Conservation (phyloP, 495 filamentous ascomycete genomes). For the Aspergillus nanangensis region DNA sequence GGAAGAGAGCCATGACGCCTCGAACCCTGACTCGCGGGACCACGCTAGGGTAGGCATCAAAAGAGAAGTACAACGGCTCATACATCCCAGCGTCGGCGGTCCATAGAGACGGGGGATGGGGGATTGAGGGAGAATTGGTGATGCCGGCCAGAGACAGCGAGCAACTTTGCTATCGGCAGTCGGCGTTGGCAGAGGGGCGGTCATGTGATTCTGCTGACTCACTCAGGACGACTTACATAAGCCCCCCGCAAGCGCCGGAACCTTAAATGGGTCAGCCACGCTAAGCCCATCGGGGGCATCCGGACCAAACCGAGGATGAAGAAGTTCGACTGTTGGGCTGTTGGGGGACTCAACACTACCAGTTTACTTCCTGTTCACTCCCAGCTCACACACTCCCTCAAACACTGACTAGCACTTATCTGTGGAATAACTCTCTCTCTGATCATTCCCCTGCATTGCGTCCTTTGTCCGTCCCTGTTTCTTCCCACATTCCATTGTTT, state of each 20-base stretch:
- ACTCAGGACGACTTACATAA: too few species aligned
- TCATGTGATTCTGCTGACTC: too few species aligned
- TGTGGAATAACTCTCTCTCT: background rate
- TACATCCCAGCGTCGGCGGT: conserved; percentile 43
- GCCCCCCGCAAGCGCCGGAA: background rate
- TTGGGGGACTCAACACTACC: background rate
- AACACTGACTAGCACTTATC: too few species aligned
- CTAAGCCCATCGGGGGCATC: background rate
- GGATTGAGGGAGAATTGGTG: background rate
- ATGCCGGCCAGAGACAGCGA: too few species aligned
- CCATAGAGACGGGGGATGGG: conserved; percentile 30
- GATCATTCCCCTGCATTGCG: background rate
- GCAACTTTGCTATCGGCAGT: too few species aligned
- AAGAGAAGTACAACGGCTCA: conserved; percentile 43
- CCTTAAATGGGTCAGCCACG: background rate
- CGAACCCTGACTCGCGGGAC: conserved; percentile 45
- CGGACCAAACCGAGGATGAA: background rate
- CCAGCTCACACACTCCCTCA: too few species aligned
- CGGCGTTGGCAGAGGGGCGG: conserved; percentile 8
- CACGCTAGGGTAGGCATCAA: conserved; percentile 45
- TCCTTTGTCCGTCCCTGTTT: background rate
- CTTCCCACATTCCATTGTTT: too few species aligned
- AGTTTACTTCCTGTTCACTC: too few species aligned
- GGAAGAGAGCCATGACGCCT: conserved; percentile 48
- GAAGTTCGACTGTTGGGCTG: background rate